Base-by-base conservation (phyloP, 2,329 filamentous ascomycete species). In the Diaporthe longicolla region DNA sequence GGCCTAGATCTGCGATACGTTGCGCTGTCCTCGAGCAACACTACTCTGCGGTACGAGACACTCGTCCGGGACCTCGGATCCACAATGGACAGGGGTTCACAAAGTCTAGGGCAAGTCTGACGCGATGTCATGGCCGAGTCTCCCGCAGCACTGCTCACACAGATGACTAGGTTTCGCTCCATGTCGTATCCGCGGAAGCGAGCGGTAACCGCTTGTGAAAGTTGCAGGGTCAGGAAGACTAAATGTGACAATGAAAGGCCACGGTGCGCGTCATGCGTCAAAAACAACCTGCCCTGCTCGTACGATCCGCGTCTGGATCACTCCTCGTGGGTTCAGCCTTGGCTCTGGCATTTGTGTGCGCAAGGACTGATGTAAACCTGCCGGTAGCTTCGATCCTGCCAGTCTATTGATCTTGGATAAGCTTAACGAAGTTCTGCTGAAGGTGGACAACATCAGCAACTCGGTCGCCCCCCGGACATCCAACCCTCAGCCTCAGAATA, bases 181-280 rank as follows among this genome's bases (percentile, higher is more conserved):
- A 55, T 55, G 26, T 55, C 52, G 52, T 55, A 19, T 9, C 52
- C 52, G 52, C 26, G 52, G 15, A 55, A 55, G 26, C 52, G 52
- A 55, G 52, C 52, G 5, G 52, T 55, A 6, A 55, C 52, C 11
- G 52, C 52, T 9, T 55, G 52, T 32, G 52, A 55, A 9, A 55
- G 52, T 26, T 55, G 52, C 52, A 55, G 52, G 26, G 26, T 55
- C 52, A 29, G 52, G 26, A 55, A 55, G 7, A 55, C 26, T 17
- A 55, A 55, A 55, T 55, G 52, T 55, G 52, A 55, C 52, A 55
- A 55, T 55, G 52, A 10, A 24, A 13, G 26, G 52, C 52, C 52
- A 17, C 52, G 52, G 5, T 55, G 52, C 15, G 26, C 52, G 52
- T 55, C 26, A 29, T 55, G 26, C 17, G 5, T 55, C 52, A 55